Evolutionary conservation across 345 rosid genomes (phyloP).

Genomic region (Melaleuca quinquenervia): DNA sequence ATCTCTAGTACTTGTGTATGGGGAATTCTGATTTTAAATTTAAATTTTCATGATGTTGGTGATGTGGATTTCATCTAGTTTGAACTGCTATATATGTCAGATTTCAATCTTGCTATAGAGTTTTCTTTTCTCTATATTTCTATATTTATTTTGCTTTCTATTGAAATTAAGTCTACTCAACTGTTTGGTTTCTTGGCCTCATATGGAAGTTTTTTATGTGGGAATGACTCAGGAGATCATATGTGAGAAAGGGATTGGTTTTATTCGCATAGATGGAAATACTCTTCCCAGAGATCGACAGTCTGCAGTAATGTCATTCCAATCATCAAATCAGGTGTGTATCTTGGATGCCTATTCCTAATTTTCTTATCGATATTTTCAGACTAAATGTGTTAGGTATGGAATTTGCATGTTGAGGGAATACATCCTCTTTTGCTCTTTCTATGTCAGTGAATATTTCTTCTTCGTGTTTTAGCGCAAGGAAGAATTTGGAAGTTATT

Average conservation of each 20-base stretch:
- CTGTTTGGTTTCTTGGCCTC: background rate
- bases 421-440: background rate
- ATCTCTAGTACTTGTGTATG: background rate
- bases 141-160: background rate
- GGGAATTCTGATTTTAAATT: background rate
- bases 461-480: background rate
- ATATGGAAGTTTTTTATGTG: background rate
- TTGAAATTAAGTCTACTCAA: background rate
- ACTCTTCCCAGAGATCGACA: slow-evolving; percentile 86
- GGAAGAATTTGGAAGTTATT: background rate
- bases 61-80: background rate
- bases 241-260: slow-evolving; percentile 72
- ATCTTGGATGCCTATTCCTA: background rate
- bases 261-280: slow-evolving; percentile 91
- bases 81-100: background rate
- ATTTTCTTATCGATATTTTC: background rate
- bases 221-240: slow-evolving; percentile 51
- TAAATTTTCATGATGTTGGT: background rate
- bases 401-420: background rate
- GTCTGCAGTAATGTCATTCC: slow-evolving; percentile 65
- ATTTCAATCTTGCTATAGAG: background rate
- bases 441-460: background rate
- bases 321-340: slow-evolving; percentile 54
- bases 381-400: background rate
- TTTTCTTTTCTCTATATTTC: background rate